Evolutionary conservation across 116 monocot species (phyloP).

Genomic region (Posidonia oceanica): DNA sequence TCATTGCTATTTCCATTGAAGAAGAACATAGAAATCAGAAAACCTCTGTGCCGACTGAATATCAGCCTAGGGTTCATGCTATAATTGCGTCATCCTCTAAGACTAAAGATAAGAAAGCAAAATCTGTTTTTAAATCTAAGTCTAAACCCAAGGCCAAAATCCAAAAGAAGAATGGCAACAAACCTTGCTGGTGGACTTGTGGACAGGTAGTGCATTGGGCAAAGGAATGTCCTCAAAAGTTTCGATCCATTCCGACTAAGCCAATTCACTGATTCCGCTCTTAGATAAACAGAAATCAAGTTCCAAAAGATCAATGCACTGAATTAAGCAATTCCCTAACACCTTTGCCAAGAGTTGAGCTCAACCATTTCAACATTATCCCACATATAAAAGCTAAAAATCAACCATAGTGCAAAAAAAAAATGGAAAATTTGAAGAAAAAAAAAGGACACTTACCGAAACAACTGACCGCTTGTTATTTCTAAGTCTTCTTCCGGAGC

Average conservation of each 20-base stretch:
- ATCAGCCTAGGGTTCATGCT: not conserved
- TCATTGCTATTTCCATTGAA: not conserved
- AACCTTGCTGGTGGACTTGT: not conserved
- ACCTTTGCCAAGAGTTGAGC: too few species aligned
- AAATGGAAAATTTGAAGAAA: too few species aligned
- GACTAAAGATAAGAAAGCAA: not conserved
- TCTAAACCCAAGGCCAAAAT: constrained; percentile 1
- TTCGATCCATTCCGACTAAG: too few species aligned
- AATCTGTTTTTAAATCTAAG: not conserved
- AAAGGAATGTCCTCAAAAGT: not conserved
- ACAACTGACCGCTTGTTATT: not conserved
- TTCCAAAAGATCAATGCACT: too few species aligned
- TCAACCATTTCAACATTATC: too few species aligned
- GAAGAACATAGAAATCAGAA: constrained; percentile 2
- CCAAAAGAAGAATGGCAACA: not conserved
- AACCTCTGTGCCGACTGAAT: not conserved
- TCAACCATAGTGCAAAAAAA: too few species aligned
- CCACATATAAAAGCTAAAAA: too few species aligned
- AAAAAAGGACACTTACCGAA: not conserved
- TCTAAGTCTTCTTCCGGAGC: constrained; percentile 36
- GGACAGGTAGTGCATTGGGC: not conserved
- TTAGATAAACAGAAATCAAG: too few species aligned
- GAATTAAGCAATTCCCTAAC: too few species aligned
- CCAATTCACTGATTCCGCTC: too few species aligned
- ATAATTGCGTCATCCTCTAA: not conserved